Evolutionary conservation across 192 early-diverging fungal species (phyloP).

Genomic region (Jimgerdemannia lactiflua): DNA sequence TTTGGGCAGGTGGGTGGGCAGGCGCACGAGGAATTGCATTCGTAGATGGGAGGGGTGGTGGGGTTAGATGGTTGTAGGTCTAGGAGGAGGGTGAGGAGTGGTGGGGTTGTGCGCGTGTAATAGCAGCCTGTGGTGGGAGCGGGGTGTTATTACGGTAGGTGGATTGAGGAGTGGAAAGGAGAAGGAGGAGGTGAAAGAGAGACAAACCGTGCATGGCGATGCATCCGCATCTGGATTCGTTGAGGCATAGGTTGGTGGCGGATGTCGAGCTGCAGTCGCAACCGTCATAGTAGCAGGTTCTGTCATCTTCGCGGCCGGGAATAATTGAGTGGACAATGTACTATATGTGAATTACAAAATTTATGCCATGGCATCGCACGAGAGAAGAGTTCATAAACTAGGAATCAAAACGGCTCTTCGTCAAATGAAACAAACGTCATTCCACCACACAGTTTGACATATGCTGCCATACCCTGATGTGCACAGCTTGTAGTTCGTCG

Average conservation of each 20-base stretch:
- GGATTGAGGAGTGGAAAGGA: neutral
- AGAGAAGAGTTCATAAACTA: too few relatives aligned
- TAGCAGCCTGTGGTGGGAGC: neutral
- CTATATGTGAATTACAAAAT: neutral
- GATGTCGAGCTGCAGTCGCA: neutral
- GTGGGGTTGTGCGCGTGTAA: neutral
- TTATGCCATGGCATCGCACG: neutral
- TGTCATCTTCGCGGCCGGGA: neutral
- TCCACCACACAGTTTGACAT: too few relatives aligned
- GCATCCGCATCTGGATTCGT: neutral
- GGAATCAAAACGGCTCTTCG: neutral
- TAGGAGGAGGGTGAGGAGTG: neutral
- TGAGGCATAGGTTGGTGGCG: neutral
- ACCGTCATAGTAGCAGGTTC: neutral
- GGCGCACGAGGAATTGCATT: constrained; percentile 46
- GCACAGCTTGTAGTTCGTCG: neutral
- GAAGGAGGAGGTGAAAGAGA: neutral
- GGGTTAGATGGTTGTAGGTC: neutral
- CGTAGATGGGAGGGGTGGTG: constrained; percentile 29
- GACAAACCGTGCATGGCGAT: neutral
- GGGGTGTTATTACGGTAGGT: neutral
- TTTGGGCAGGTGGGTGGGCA: constrained; percentile 43
- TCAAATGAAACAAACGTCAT: neutral
- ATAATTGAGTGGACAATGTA: neutral
- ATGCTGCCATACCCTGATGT: neutral